phyloP scores from a whole-genome alignment of 495 filamentous ascomycete genomes.

The Chaetomium fimeti region DNA sequence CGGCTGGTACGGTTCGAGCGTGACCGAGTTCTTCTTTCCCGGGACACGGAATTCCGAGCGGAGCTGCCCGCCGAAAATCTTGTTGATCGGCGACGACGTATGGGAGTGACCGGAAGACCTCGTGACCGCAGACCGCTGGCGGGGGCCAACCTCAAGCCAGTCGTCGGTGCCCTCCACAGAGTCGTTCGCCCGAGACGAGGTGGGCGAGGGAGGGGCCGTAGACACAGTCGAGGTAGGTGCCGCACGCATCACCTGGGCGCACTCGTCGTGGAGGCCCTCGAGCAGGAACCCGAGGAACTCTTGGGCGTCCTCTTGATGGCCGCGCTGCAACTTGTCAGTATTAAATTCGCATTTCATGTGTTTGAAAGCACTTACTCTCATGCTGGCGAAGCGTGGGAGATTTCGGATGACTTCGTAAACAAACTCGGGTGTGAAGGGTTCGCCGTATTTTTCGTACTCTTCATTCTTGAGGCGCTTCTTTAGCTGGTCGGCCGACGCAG shows the following conservation, averaged over 20 bases:
- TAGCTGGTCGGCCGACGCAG: constrained; percentile 69
- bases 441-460: constrained; percentile 87
- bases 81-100: constrained; percentile 78
- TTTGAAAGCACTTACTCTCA: constrained; percentile 61
- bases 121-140: constrained; percentile 83
- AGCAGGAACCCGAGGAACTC: constrained; percentile 95
- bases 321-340: constrained; percentile 55
- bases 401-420: constrained; percentile 89
- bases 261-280: constrained; percentile 92
- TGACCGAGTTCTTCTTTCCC: constrained; percentile 85
- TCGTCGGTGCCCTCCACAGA: constrained; percentile 52
- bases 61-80: constrained; percentile 91
- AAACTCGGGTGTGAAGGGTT: constrained; percentile 89
- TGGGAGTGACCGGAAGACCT: constrained; percentile 76
- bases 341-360: neutral
- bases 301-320: constrained; percentile 97
- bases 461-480: constrained; percentile 69
- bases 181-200: constrained; percentile 39
- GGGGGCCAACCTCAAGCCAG: constrained; percentile 92
- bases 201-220: constrained; percentile 41
- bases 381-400: constrained; percentile 82
- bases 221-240: constrained; percentile 43
- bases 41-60: constrained; percentile 85
- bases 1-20: constrained; percentile 88
- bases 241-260: constrained; percentile 67